Evolutionary conservation across 495 filamentous ascomycete species (phyloP), one percentile per base, ranked within the genome.

Genomic region (Penicillium malachiteum): DNA sequence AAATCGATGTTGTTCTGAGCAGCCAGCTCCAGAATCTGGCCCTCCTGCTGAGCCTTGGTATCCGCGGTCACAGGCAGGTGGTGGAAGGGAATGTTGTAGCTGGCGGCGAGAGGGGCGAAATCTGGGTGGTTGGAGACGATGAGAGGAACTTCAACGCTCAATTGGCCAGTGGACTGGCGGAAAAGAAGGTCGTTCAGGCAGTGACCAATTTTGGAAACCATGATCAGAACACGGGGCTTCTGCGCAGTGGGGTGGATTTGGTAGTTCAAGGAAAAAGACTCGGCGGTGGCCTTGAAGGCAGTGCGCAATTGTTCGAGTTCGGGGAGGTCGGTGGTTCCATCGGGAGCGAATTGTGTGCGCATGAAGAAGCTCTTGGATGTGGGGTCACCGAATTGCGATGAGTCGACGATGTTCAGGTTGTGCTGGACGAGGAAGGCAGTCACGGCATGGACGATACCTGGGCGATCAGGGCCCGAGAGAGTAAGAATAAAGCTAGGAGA

Each of bases 161-260:
- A 76, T 53, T 77, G 74, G 50, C 71, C 72, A 16, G 72, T 86
- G 5, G 78, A 78, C 54, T 83, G 78, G 42, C 87, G 82, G 82
- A 87, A 91, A 12, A 91, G 79, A n/a, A 91, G 73, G 66, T 91
- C 87, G 69, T 91, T 89, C 50, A 91, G 75, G 68, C 87, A 91
- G 73, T 90, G 87, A 40, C 87, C 87, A 63, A 87, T 89, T 74
- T 91, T 91, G 52, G 84, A 87, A 56, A 90, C 87, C 86, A 91
- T 89, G 77, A 91, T 88, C 65, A 91, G 76, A 54, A 89, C 83
- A 51, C 82, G 78, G 21, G 84, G 81, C 70, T 88, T 89, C 62
- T 82, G 73, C 43, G 78, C 69, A 18, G 81, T 78, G 32, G 82
- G 78, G 56, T 81, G 73, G 63, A 91, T 78, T 54, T 84, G 74